phyloP scores from a whole-genome alignment of 129 eudicot genomes.

The Calendula officinalis region DNA sequence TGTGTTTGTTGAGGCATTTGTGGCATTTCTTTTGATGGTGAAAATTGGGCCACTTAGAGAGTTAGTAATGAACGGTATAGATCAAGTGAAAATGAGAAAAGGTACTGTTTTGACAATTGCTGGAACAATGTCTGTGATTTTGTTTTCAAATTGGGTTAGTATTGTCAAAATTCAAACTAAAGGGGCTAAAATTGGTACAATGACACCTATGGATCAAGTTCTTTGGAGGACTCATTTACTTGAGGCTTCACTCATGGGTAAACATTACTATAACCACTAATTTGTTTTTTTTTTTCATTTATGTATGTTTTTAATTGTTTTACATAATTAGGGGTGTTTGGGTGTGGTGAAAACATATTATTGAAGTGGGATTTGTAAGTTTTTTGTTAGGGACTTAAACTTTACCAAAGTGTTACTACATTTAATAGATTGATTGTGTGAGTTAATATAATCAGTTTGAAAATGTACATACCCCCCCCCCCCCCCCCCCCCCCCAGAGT shows the following conservation, averaged over 20 bases:
- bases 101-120: conserved; percentile 89
- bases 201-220: conserved; percentile 99
- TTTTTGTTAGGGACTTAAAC: not conserved
- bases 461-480: too few species aligned
- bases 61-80: conserved; percentile 80
- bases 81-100: conserved; percentile 92
- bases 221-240: conserved; percentile 98
- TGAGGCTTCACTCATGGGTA: conserved; percentile 97
- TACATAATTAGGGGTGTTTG: not conserved
- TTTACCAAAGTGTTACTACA: too few species aligned
- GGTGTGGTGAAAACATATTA: not conserved
- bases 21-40: conserved; percentile 83
- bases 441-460: too few species aligned
- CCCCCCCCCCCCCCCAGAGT: too few species aligned
- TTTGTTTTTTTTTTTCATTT: not conserved
- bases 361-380: not conserved
- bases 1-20: conserved; percentile 66
- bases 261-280: not conserved
- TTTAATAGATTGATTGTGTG: too few species aligned
- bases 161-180: conserved; percentile 93
- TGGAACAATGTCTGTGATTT: conserved; percentile 76
- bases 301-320: not conserved
- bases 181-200: conserved; percentile 93
- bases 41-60: conserved; percentile 95
- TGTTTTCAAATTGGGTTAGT: conserved; percentile 69